Evolutionary conservation across 805 yeast genomes (phyloP).

Genomic region (Saccharomycopsis vini): DNA sequence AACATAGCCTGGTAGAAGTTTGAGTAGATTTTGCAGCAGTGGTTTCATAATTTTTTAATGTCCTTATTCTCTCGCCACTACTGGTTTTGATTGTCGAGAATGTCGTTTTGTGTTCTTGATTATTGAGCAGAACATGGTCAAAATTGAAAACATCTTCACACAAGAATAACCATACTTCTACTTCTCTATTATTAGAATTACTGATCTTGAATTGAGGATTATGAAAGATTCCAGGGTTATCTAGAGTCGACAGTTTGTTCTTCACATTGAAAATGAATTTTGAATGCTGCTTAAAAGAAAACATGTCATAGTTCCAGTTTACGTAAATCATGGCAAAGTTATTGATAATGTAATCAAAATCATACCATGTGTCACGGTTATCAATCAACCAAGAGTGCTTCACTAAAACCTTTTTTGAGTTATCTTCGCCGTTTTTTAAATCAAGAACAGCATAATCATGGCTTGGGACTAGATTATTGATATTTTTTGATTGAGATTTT

Average conservation of each 20-base stretch:
- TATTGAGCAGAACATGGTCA: neutral
- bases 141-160: conserved; percentile 23
- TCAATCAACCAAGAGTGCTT: conserved; percentile 39
- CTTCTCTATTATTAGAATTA: conserved; percentile 25
- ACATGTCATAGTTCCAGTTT: conserved; percentile 45
- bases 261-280: conserved; percentile 23
- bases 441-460: conserved; percentile 66
- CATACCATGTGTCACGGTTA: conserved; percentile 20
- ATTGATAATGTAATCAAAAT: conserved; percentile 26
- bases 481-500: conserved; percentile 17
- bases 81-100: neutral
- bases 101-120: neutral
- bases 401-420: conserved; percentile 23
- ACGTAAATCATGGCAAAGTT: conserved; percentile 48
- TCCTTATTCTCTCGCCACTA: neutral
- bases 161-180: conserved; percentile 38
- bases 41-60: too few species aligned
- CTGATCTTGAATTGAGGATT: conserved; percentile 37
- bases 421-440: conserved; percentile 23
- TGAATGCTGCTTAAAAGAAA: conserved; percentile 13
- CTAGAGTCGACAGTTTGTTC: neutral
- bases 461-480: conserved; percentile 32
- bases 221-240: conserved; percentile 20
- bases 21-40: too few species aligned
- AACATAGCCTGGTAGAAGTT: conserved; percentile 30